Evolutionary conservation across 2,329 filamentous ascomycete genomes (phyloP), one percentile per base, ranked within the genome.

Genomic region (Penicillium sp.): DNA sequence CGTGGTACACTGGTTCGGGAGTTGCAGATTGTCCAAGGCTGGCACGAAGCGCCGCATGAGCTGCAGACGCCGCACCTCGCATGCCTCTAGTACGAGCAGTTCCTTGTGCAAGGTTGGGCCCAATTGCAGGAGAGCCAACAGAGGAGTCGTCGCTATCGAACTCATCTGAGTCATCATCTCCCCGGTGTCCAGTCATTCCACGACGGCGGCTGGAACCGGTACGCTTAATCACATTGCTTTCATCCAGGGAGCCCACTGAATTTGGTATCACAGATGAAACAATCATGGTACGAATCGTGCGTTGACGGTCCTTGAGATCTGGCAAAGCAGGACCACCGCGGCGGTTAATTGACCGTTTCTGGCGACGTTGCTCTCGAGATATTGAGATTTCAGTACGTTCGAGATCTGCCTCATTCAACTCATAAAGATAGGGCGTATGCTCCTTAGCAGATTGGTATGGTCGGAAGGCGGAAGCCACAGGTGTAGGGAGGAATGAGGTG

Each of bases 291-390:
- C 94, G 86, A 55, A 97, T 93, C 1, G 94, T 97, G 50, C 93
- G 86, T 75, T 94, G 93, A 53, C 92, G 85, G 66, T 99, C 94
- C 72, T 95, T 96, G 56, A 99, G 85, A 76, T 99, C 94, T n/a
- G 94, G 94, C 39, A 99, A 79, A 57, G 90, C 89, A 6, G 94
- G 94, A 0, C 94, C 94, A 61, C 94, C 94, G 66, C 94, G 86
- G 60, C 94, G 84, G 72, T 97, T 97, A 66, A 96, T 90, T 7
- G 94, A 96, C 46, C 94, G 86, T 78, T 99, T 99, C 76, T 97
- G 92, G 50, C 92, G 85, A 65, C 94, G 83, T 74, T 97, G 92
- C 72, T 99, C 94, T 62, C 94, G 85, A 56, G 94, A 92, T 66
- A 97, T 93, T 38, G 92, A 94, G 31, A 92, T 85, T 73, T 99